Conservation (phyloP, 2,329 filamentous ascomycete species). For the Talaromyces sp. region DNA sequence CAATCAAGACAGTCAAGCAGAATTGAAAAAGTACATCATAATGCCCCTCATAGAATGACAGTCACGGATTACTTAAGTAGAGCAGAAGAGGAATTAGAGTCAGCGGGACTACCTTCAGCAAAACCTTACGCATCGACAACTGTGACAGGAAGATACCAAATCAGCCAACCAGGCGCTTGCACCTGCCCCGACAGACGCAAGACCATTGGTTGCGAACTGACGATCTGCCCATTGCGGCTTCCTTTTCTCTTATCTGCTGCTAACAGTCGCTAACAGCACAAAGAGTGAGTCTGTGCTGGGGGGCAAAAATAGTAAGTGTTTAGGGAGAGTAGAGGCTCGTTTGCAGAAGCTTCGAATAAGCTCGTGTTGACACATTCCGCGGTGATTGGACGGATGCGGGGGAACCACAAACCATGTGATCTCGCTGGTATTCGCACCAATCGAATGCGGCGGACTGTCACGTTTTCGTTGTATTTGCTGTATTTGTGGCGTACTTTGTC, state of each 20-base stretch:
- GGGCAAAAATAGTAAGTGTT: neutral
- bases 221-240: neutral
- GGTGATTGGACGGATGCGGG: constrained; percentile 2
- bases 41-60: neutral
- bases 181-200: neutral
- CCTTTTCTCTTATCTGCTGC: neutral
- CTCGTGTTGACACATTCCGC: neutral
- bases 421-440: neutral
- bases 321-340: neutral
- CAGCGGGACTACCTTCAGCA: too few relatives aligned
- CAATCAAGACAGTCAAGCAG: neutral
- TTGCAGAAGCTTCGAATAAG: neutral
- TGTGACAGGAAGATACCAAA: neutral
- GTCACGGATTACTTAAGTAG: neutral
- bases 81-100: neutral
- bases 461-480: neutral
- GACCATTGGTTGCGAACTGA: neutral
- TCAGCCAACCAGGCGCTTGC: constrained; percentile 7
- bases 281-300: neutral
- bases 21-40: neutral
- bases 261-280: neutral
- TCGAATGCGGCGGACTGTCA: neutral
- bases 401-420: neutral
- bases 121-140: neutral
- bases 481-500: neutral